Evolutionary conservation across 2,329 filamentous ascomycete species (phyloP), one percentile per base, ranked within the genome.

Genomic region (Penicillium sumatraense): DNA sequence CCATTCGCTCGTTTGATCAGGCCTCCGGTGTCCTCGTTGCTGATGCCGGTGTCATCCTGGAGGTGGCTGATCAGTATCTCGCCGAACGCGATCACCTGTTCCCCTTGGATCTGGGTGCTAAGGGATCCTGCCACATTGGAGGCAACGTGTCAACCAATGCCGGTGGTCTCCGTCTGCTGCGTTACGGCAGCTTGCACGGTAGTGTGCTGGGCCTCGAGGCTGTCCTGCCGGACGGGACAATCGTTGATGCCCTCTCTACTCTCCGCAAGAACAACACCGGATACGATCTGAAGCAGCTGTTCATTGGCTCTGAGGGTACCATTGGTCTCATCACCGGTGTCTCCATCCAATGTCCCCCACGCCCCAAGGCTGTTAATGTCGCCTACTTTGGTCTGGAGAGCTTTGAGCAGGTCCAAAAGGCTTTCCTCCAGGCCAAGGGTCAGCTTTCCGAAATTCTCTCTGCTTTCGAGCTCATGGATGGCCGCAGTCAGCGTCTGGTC

Each of bases 191-290:
- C 73, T 80, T 99, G 61, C 95, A 99, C 75, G 95, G 95, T 20
- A 97, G 83, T 53, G 91, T 98, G 1, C 82, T 99, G 14, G 95
- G 95, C 23, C 82, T 99, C 49, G 93, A 99, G 78, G 95, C 89
- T 18, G 96, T 99, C 8, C 81, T 99, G 36, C 91, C 95, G 1
- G 91, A 99, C 70, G 95, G 95, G 51, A 97, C 92, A 6, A 84
- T 99, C 64, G 83, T 99, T 42, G 87, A 98, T 66, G 92, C 97
- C 66, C 86, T 99, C 27, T 89, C 86, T 64, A 93, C 85, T 56
- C 81, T 99, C 54, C 87, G 95, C 63, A 99, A 99, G 82, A 98
- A 99, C 82, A 99, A 99, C 79, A 99, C 95, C 2, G 95, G 95
- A 24, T 99, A 98, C 76, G 96, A 99, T 72, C 77, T 97, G 54